Conservation (phyloP, 176 grass and related monocot genomes). For the Avena insularis region DNA sequence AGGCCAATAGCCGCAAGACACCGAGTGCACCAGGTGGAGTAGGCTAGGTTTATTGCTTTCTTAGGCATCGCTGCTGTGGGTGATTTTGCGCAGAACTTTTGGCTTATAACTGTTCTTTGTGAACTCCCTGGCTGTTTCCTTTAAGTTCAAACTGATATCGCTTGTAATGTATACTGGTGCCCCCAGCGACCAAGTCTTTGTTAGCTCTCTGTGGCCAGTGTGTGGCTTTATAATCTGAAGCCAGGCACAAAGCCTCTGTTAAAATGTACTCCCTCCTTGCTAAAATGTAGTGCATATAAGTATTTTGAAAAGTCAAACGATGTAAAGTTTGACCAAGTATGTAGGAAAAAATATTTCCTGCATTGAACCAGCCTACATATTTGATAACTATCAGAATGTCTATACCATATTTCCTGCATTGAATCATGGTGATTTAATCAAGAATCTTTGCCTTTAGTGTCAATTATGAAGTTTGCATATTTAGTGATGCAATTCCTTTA, state of each 20-base stretch:
- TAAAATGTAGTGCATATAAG: too few relatives aligned
- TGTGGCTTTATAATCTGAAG: neutral
- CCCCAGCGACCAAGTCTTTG: neutral
- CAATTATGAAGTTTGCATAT: neutral
- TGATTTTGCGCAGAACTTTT: neutral
- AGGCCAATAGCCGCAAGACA: neutral
- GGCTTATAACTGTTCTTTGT: neutral
- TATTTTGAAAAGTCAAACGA: too few relatives aligned
- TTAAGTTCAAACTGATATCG: neutral
- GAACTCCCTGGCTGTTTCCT: neutral
- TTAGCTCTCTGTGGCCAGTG: neutral
- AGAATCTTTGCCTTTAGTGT: neutral
- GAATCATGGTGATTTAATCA: neutral
- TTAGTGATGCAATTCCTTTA: neutral
- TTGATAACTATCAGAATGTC: neutral
- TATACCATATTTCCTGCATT: neutral
- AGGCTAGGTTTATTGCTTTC: neutral
- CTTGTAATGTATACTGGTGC: neutral
- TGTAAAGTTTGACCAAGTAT: too few relatives aligned
- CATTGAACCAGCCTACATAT: neutral
- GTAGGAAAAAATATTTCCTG: too few relatives aligned
- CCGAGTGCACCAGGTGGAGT: neutral
- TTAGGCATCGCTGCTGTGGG: neutral
- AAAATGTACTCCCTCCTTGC: neutral
- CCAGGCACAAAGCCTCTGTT: neutral